Conservation (phyloP, 2,329 filamentous ascomycete species). For the Xylariales sp. region DNA sequence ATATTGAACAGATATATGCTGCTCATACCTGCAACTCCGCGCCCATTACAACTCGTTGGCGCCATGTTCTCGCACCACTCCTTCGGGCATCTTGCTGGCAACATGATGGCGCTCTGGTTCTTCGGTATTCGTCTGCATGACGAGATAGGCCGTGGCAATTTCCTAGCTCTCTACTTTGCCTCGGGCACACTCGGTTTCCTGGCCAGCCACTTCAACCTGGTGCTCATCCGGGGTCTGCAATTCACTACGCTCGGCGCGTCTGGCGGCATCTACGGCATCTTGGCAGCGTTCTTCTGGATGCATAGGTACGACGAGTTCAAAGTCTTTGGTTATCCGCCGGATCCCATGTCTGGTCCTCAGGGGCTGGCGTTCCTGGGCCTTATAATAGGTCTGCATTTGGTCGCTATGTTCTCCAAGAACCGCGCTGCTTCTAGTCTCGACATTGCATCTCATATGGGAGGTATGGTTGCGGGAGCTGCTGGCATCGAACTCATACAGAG, state of each 20-base stretch:
- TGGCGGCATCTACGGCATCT: conserved; percentile 57
- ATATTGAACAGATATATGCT: conserved; percentile 66
- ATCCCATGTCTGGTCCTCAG: conserved; percentile 46
- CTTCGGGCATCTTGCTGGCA: conserved; percentile 55
- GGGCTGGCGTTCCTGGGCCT: conserved; percentile 50
- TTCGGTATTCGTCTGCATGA: conserved; percentile 65
- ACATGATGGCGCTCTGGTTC: conserved; percentile 62
- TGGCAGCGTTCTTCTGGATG: conserved; percentile 58
- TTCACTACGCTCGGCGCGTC: conserved; percentile 62
- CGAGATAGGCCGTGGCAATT: conserved; percentile 63
- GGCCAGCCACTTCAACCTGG: conserved; percentile 48
- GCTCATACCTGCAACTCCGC: conserved; percentile 59
- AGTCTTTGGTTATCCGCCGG: conserved; percentile 53
- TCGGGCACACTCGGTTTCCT: conserved; percentile 56
- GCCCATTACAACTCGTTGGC: conserved; percentile 56
- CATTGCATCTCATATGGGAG: conserved; percentile 48
- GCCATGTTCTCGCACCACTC: conserved; percentile 66
- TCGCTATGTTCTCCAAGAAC: conserved; percentile 36
- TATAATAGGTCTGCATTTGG: conserved; percentile 44
- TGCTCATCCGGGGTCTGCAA: conserved; percentile 39
- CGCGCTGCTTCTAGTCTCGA: conserved; percentile 41
- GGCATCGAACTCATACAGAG: conserved; percentile 32
- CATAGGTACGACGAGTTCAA: conserved; percentile 53
- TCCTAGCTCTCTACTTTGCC: conserved; percentile 62
- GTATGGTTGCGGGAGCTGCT: conserved; percentile 42